Conservation (phyloP, 2,329 filamentous ascomycete genomes). For the Diaporthe batatas region DNA sequence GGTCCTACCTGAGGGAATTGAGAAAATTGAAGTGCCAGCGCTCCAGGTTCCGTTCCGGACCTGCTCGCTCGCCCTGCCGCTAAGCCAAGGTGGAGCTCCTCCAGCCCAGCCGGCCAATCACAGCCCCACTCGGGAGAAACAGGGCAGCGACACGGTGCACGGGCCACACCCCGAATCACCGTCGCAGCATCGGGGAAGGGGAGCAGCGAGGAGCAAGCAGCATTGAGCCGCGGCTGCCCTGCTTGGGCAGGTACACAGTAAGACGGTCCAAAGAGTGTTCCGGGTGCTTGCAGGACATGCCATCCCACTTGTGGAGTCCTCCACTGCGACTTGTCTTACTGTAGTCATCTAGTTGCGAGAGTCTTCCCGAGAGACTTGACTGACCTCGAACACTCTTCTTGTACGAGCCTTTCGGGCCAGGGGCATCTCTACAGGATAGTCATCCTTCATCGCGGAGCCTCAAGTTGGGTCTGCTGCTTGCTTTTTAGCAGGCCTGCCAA, state of each 20-base stretch:
- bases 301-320: too few relatives aligned
- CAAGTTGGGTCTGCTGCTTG: neutral
- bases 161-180: neutral
- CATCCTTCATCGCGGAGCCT: neutral
- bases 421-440: neutral
- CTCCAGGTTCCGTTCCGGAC: constrained; percentile 48
- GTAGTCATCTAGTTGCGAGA: too few relatives aligned
- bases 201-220: neutral
- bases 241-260: neutral
- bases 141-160: constrained; percentile 25
- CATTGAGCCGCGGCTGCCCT: neutral
- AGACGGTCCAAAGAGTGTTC: constrained; percentile 7
- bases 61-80: constrained; percentile 27
- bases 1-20: constrained; percentile 49
- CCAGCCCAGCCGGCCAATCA: constrained; percentile 43
- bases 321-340: neutral
- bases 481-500: neutral
- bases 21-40: constrained; percentile 41
- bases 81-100: constrained; percentile 41
- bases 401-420: neutral
- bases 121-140: constrained; percentile 34
- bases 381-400: too few relatives aligned
- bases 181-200: neutral
- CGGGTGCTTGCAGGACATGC: neutral
- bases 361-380: too few relatives aligned